Evolutionary conservation across 2,329 filamentous ascomycete genomes (phyloP).

Genomic region (Pseudogymnoascus verrucosus): DNA sequence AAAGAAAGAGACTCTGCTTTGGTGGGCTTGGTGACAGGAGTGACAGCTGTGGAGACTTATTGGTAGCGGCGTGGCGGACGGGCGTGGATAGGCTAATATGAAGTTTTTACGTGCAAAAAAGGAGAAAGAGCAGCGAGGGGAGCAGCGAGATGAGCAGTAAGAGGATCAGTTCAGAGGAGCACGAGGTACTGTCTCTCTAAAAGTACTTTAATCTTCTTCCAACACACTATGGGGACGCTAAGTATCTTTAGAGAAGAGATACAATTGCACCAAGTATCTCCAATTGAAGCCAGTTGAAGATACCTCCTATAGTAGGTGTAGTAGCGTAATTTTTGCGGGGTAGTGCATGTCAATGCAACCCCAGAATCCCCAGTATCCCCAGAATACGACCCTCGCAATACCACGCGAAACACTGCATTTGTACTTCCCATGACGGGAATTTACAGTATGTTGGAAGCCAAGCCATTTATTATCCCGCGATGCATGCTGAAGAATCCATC

Average conservation of each 20-base stretch:
- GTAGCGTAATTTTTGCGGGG: not conserved
- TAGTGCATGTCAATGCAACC: conserved; percentile 4
- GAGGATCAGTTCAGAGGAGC: not conserved
- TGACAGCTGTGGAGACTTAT: conserved; percentile 3
- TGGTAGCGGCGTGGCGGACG: not conserved
- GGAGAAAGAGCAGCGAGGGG: not conserved
- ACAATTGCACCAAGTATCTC: not conserved
- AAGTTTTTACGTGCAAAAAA: not conserved
- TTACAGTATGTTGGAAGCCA: too few species aligned
- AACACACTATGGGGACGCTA: not conserved
- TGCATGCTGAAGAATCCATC: too few species aligned
- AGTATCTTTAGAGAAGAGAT: not conserved
- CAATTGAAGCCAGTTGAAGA: not conserved
- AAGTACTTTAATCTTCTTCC: not conserved
- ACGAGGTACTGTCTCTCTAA: not conserved
- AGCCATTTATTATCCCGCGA: too few species aligned
- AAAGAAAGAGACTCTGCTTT: not conserved
- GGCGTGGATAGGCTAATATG: not conserved
- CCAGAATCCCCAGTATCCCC: not conserved
- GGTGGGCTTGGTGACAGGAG: not conserved
- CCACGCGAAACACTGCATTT: not conserved
- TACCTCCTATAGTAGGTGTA: not conserved
- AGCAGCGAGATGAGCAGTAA: not conserved
- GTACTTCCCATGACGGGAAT: too few species aligned
- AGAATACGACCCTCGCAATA: not conserved